Percentiles rank a stretch among this genome's conserved stretches.
phyloP scores from a whole-genome alignment of 495 filamentous ascomycete genomes.

The Talaromyces proteolyticus region DNA sequence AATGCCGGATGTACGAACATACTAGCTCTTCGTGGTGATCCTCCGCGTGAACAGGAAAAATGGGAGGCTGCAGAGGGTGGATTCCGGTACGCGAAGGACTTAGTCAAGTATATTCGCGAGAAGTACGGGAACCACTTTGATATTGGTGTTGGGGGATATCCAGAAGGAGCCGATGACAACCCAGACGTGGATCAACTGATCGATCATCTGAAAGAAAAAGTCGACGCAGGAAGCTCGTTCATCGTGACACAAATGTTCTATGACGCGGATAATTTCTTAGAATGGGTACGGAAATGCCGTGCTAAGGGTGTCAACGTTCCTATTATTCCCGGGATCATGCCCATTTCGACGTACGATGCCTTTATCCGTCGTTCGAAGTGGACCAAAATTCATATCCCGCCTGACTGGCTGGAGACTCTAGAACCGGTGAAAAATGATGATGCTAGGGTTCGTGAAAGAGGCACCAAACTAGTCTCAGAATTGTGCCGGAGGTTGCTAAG shows the following conservation, averaged over 20 bases:
- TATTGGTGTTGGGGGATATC: slow-evolving; percentile 96
- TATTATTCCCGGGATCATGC: slow-evolving; percentile 98
- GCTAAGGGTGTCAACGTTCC: slow-evolving; percentile 81
- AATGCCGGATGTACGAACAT: slow-evolving; percentile 98
- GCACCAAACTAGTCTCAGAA: slow-evolving; percentile 82
- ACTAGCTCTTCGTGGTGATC: slow-evolving; percentile 88
- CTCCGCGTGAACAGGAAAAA: slow-evolving; percentile 87
- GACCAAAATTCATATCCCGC: slow-evolving; percentile 77
- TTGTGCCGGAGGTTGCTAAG: slow-evolving; percentile 82
- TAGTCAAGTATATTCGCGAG: slow-evolving; percentile 86
- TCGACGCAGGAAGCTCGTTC: slow-evolving; percentile 89
- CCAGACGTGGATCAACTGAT: slow-evolving; percentile 76
- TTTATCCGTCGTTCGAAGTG: slow-evolving; percentile 87
- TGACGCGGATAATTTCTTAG: slow-evolving; percentile 88
- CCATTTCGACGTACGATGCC: slow-evolving; percentile 88
- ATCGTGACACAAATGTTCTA: slow-evolving; percentile 99
- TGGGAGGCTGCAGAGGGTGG: slow-evolving; percentile 84
- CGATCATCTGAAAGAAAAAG: slow-evolving; percentile 94
- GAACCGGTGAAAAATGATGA: slow-evolving; percentile 98
- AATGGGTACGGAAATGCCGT: slow-evolving; percentile 81
- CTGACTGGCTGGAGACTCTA: slow-evolving; percentile 70
- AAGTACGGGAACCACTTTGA: slow-evolving; percentile 95
- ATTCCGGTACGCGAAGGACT: slow-evolving; percentile 88
- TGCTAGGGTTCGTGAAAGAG: slow-evolving; percentile 82
- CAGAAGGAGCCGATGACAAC: slow-evolving; percentile 93